phyloP scores from a whole-genome alignment of 345 rosid genomes.

The Angophora floribunda region DNA sequence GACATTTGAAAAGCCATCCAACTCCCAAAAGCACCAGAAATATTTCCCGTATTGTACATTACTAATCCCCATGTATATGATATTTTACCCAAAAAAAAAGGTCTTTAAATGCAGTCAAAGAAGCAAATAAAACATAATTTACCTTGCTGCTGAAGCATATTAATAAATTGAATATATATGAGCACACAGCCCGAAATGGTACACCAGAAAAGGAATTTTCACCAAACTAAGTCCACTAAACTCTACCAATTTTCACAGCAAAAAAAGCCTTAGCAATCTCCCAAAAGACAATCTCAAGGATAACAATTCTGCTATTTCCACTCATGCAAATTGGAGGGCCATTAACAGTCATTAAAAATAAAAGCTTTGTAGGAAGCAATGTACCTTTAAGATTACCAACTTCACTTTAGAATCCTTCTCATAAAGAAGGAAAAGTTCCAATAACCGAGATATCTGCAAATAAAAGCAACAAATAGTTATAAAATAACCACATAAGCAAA shows the following conservation, averaged over 20 bases:
- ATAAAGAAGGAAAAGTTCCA: slow-evolving; percentile 48
- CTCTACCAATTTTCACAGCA: not conserved
- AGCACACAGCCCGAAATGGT: not conserved
- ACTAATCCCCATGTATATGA: not conserved
- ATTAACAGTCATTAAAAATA: not conserved
- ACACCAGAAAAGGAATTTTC: not conserved
- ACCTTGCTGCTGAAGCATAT: not conserved
- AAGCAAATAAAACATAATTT: not conserved
- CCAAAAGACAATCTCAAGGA: not conserved
- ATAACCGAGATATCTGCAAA: slow-evolving; percentile 37
- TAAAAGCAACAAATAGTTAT: not conserved
- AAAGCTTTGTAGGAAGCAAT: not conserved
- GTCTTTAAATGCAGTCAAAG: not conserved
- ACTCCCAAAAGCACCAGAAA: not conserved
- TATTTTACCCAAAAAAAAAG: not conserved
- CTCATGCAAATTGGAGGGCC: not conserved
- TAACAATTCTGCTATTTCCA: not conserved
- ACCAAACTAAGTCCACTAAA: not conserved
- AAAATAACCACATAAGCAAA: not conserved
- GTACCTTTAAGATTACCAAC: slow-evolving; percentile 64
- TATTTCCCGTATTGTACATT: not conserved
- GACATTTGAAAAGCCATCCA: not conserved
- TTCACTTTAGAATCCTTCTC: slow-evolving; percentile 55
- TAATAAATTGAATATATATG: not conserved
- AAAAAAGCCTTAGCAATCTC: not conserved